Evolutionary conservation across 495 filamentous ascomycete genomes (phyloP).

Genomic region (Hypoxylon perforatum): DNA sequence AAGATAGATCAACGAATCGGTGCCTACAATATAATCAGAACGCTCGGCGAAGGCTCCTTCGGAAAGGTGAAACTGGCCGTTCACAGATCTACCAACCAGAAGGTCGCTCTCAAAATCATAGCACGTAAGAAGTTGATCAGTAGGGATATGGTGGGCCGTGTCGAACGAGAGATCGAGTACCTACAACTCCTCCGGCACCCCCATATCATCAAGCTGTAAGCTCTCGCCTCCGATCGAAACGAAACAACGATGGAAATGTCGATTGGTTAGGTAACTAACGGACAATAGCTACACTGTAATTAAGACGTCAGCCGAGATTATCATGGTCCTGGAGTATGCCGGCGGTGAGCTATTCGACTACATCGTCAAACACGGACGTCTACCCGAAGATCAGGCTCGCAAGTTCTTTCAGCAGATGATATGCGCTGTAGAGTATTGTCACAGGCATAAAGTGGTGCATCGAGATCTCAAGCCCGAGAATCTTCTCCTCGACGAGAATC

Average conservation of each 20-base stretch:
- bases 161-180: constrained; percentile 98
- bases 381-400: constrained; percentile 87
- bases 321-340: constrained; percentile 98
- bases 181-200: constrained; percentile 94
- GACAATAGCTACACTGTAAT: constrained; percentile 89
- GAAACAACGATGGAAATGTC: not conserved
- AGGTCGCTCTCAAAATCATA: constrained; percentile 98
- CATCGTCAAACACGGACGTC: constrained; percentile 88
- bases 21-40: constrained; percentile 88
- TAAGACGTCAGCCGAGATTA: constrained; percentile 90
- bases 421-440: constrained; percentile 99
- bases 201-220: constrained; percentile 98
- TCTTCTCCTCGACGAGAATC: constrained; percentile 87
- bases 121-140: constrained; percentile 93
- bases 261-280: no score
- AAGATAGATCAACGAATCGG: constrained; percentile 82
- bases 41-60: constrained; percentile 95
- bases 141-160: constrained; percentile 94
- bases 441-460: constrained; percentile 98
- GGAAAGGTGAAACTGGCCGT: constrained; percentile 98
- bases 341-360: constrained; percentile 98
- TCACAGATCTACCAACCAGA: constrained; percentile 88
- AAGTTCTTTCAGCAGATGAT: constrained; percentile 99
- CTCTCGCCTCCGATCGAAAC: constrained; percentile 14
- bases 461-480: constrained; percentile 98